Percentiles rank a stretch among this genome's conserved stretches.
phyloP scores from a whole-genome alignment of 1,139 yeast species.

The Candida gigantensis region DNA sequence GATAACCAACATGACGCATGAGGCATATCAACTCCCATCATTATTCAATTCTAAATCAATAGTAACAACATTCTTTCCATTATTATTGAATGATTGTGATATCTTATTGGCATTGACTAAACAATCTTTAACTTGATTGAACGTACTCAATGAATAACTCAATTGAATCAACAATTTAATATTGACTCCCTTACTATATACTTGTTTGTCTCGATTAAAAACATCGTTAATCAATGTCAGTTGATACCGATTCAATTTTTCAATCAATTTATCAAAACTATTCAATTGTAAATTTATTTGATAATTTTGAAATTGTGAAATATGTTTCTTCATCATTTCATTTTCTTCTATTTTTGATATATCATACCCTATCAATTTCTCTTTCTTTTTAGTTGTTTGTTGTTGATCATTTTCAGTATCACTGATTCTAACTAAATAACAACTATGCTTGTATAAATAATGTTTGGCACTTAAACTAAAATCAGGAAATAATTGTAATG shows the following conservation, averaged over 20 bases:
- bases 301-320: conserved; percentile 12
- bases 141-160: conserved; percentile 15
- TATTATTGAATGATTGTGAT: conserved; percentile 11
- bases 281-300: conserved; percentile 10
- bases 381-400: neutral
- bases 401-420: conserved; percentile 4
- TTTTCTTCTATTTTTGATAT: conserved; percentile 7
- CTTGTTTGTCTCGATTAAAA: conserved; percentile 10
- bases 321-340: conserved; percentile 9
- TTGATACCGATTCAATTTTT: conserved; percentile 22
- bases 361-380: conserved; percentile 7
- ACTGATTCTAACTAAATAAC: conserved; percentile 10
- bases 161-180: conserved; percentile 17
- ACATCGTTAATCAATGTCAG: conserved; percentile 27
- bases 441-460: conserved; percentile 12
- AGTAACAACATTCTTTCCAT: conserved; percentile 12
- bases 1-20: no score
- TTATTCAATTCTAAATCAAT: conserved; percentile 15
- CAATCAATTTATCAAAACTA: conserved; percentile 15
- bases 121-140: conserved; percentile 17
- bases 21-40: no score
- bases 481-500: conserved; percentile 10
- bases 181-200: conserved; percentile 18
- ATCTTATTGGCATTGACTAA: conserved; percentile 14
- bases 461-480: conserved; percentile 7